These are phyloP conservation scores for Trichoderma asperellum DNA, from an alignment of 2,329 filamentous ascomycete genomes.

Conservation along the genomic window DNA sequence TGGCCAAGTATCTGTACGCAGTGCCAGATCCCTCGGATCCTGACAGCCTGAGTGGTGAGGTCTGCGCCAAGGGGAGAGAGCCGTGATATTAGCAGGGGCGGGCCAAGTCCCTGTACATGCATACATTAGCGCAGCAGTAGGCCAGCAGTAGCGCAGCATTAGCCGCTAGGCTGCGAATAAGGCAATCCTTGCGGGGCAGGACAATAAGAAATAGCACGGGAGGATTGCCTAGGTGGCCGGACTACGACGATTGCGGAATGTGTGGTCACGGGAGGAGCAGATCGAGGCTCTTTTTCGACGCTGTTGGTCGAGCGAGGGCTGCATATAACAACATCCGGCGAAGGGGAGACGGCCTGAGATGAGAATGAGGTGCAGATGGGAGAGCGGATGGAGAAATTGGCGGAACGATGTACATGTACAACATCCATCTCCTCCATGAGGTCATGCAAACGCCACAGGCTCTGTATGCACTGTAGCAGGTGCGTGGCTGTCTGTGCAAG, in stretches of 20 bases:
- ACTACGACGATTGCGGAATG: background rate
- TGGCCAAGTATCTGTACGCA: background rate
- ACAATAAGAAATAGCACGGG: background rate
- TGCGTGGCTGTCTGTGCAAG: background rate
- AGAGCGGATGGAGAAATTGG: background rate
- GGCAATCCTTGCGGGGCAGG: conserved; percentile 16
- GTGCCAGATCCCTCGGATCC: background rate
- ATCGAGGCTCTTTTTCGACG: background rate
- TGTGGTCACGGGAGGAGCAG: background rate
- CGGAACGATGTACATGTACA: background rate
- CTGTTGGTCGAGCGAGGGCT: background rate
- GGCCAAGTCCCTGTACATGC: conserved; percentile 5
- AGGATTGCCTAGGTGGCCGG: background rate
- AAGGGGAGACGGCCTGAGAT: background rate
- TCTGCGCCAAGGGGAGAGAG: background rate
- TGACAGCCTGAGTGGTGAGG: background rate
- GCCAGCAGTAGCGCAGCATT: background rate
- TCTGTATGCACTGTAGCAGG: background rate
- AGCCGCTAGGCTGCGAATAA: background rate
- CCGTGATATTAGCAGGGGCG: background rate
- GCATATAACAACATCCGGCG: background rate
- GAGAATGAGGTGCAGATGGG: no score
- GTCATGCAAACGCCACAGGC: background rate
- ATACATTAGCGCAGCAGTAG: conserved; percentile 17
- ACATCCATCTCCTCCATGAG: background rate